Percentiles rank a stretch among this genome's conserved stretches.
Evolutionary conservation across 208 protist species (phyloP).

Genomic region (Crithidia acanthocephali): DNA sequence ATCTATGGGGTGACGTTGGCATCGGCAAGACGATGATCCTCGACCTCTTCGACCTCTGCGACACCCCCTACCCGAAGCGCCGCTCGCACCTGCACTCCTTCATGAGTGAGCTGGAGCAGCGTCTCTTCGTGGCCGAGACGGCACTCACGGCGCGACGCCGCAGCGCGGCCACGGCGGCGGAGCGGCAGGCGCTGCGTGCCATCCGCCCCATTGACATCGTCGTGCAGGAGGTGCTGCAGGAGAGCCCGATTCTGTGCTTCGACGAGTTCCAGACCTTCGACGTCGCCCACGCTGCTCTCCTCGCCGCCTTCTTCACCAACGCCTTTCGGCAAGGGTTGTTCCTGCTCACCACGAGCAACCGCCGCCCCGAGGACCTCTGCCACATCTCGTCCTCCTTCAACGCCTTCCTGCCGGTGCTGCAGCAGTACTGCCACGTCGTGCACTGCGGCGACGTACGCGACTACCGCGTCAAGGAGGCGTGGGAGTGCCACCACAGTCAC

Average conservation of each 20-base stretch:
- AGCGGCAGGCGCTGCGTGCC: constrained; percentile 17
- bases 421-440: constrained; percentile 70
- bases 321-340: constrained; percentile 77
- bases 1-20: constrained; percentile 94
- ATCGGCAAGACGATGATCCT: constrained; percentile 96
- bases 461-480: constrained; percentile 50
- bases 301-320: constrained; percentile 79
- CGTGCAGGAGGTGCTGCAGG: constrained; percentile 64
- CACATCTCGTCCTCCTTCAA: constrained; percentile 68
- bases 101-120: constrained; percentile 86
- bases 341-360: constrained; percentile 89
- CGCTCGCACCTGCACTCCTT: constrained; percentile 94
- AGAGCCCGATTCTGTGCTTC: constrained; percentile 91
- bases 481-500: constrained; percentile 46
- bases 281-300: constrained; percentile 80
- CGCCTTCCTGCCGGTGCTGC: constrained; percentile 61
- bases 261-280: constrained; percentile 95
- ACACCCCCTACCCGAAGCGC: constrained; percentile 74
- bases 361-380: constrained; percentile 78
- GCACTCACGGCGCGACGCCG: constrained; percentile 25
- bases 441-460: constrained; percentile 58
- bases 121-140: constrained; percentile 60
- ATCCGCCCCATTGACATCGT: constrained; percentile 75
- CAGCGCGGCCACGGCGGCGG: constrained; percentile 16
- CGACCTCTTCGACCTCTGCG: constrained; percentile 92